Evolutionary conservation across 257 asterid genomes (phyloP).

Genomic region (Linderniella brevidens): DNA sequence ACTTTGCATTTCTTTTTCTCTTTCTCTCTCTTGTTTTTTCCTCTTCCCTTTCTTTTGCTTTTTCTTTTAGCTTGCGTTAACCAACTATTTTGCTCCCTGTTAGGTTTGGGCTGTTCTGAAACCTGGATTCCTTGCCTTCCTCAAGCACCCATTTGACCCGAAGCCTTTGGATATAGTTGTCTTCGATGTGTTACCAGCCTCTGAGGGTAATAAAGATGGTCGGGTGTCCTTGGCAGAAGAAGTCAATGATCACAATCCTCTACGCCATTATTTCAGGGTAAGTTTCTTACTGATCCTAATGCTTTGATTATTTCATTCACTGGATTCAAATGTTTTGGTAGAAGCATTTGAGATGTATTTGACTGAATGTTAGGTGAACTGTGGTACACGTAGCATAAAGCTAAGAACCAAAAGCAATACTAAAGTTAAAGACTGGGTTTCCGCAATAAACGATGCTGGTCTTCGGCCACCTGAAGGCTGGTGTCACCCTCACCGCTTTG

Average conservation of each 20-base stretch:
- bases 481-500: slow-evolving; percentile 98
- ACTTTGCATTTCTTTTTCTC: no score
- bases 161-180: slow-evolving; percentile 78
- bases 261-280: slow-evolving; percentile 93
- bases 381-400: slow-evolving; percentile 83
- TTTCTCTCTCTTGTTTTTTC: no score
- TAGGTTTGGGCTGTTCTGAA: slow-evolving; percentile 96
- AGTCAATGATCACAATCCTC: slow-evolving; percentile 75
- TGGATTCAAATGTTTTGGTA: no score
- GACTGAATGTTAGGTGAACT: slow-evolving; percentile 38
- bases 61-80: no score
- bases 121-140: slow-evolving; percentile 95
- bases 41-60: no score
- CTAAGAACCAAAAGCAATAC: slow-evolving; percentile 58
- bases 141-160: slow-evolving; percentile 74
- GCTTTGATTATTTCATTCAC: no score
- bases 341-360: no score
- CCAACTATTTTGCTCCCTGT: slow-evolving; percentile 2
- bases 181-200: slow-evolving; percentile 89
- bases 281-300: slow-evolving; percentile 8
- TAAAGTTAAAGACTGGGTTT: slow-evolving; percentile 87
- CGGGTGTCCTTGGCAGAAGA: slow-evolving; percentile 73
- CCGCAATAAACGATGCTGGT: slow-evolving; percentile 92
- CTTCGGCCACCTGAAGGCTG: slow-evolving; percentile 97
- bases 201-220: slow-evolving; percentile 64